These are phyloP conservation scores for Chlamydomonas asymmetrica DNA, from an alignment of 139 green algal species.

Conservation along the genomic window DNA sequence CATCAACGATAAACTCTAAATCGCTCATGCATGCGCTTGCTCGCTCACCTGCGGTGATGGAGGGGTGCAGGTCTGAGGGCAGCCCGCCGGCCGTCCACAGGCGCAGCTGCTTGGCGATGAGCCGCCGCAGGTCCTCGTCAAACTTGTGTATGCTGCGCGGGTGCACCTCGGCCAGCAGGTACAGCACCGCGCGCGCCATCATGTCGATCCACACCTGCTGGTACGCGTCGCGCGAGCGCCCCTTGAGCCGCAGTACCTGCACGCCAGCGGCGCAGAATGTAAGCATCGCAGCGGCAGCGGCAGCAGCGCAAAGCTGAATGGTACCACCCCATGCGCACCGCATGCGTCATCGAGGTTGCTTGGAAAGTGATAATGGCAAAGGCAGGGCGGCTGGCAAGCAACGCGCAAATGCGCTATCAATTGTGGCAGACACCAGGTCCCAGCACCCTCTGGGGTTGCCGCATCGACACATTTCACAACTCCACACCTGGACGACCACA, in stretches of 20 bases:
- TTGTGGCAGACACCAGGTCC: too few species aligned
- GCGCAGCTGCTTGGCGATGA: constrained; percentile 28
- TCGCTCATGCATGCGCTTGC: constrained; percentile 12
- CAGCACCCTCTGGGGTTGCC: too few species aligned
- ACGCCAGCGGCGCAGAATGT: too few species aligned
- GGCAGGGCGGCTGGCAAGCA: too few species aligned
- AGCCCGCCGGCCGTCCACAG: constrained; percentile 26
- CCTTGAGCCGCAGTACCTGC: constrained; percentile 17
- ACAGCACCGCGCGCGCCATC: constrained; percentile 23
- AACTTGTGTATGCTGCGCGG: constrained; percentile 20
- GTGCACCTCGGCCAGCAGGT: constrained; percentile 14
- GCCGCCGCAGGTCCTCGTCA: constrained; percentile 13
- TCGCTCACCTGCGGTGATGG: constrained; percentile 12
- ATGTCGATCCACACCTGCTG: constrained; percentile 33
- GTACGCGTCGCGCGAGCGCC: constrained; percentile 19
- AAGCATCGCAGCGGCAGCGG: too few species aligned
- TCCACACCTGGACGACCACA: too few species aligned
- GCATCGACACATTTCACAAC: too few species aligned
- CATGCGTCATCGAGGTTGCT: too few species aligned
- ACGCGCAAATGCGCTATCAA: too few species aligned
- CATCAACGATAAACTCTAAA: neutral
- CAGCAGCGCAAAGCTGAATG: too few species aligned
- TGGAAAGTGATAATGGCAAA: too few species aligned
- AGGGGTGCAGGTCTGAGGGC: constrained; percentile 25
- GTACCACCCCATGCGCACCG: too few species aligned